These are phyloP conservation scores for Trichoderma atrobrunneum DNA, from an alignment of 2,329 filamentous ascomycete species.

Conservation along the genomic window DNA sequence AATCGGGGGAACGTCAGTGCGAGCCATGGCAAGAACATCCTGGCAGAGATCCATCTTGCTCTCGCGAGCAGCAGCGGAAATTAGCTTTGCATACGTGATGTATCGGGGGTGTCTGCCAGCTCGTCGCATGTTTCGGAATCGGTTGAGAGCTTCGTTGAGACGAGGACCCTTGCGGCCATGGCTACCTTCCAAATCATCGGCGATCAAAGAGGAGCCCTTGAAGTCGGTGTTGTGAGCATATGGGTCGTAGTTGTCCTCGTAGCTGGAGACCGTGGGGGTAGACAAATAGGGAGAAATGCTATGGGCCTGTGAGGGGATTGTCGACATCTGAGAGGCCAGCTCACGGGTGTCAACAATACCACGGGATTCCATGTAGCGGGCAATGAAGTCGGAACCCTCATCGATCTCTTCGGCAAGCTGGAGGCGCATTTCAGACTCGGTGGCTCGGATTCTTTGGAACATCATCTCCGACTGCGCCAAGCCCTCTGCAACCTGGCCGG, in stretches of 20 bases:
- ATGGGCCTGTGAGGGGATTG: slow-evolving; percentile 43
- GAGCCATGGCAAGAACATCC: slow-evolving; percentile 86
- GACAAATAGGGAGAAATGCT: slow-evolving; percentile 51
- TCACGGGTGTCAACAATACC: slow-evolving; percentile 55
- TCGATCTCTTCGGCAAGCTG: slow-evolving; percentile 78
- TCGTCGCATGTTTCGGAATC: slow-evolving; percentile 91
- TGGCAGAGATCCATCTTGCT: slow-evolving; percentile 77
- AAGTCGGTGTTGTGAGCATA: slow-evolving; percentile 89
- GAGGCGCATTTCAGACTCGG: slow-evolving; percentile 47
- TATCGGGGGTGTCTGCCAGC: slow-evolving; percentile 89
- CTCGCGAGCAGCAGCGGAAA: slow-evolving; percentile 82
- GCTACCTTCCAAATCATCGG: slow-evolving; percentile 80
- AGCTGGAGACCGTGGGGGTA: slow-evolving; percentile 56
- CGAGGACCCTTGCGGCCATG: slow-evolving; percentile 70
- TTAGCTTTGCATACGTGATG: slow-evolving; percentile 95
- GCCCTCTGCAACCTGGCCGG: slow-evolving; percentile 79
- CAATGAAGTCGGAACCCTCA: slow-evolving; percentile 72
- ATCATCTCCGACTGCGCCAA: slow-evolving; percentile 76
- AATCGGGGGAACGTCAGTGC: slow-evolving; percentile 80
- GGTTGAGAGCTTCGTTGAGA: slow-evolving; percentile 74
- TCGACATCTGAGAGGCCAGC: slow-evolving; percentile 45
- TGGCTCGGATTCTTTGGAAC: slow-evolving; percentile 77
- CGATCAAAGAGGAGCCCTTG: slow-evolving; percentile 87
- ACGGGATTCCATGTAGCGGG: slow-evolving; percentile 56
- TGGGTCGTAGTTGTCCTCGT: slow-evolving; percentile 84